Conservation (phyloP, 306 rosid genomes). For the Begonia fuchsioides region DNA sequence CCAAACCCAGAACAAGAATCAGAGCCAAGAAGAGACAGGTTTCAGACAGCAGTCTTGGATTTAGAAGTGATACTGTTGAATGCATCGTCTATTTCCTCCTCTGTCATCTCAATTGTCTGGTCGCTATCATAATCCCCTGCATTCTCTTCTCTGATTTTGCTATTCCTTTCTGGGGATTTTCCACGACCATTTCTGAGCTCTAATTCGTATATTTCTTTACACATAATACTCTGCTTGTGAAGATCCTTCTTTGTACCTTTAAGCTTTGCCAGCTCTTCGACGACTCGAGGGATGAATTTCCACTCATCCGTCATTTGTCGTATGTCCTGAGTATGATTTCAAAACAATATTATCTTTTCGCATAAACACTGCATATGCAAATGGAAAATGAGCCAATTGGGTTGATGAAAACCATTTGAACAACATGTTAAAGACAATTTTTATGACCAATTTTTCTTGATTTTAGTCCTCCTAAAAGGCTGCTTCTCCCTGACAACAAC, state of each 20-base stretch:
- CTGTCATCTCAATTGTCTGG: slow-evolving; percentile 82
- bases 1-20: too few species aligned
- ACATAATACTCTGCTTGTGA: slow-evolving; percentile 37
- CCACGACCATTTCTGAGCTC: slow-evolving; percentile 34
- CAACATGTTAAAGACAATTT: too few species aligned
- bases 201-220: slow-evolving; percentile 49
- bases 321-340: slow-evolving; percentile 32
- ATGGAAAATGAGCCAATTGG: too few species aligned
- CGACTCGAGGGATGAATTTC: slow-evolving; percentile 65
- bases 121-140: slow-evolving; percentile 57
- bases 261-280: slow-evolving; percentile 58
- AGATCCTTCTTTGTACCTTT: slow-evolving; percentile 42
- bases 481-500: too few species aligned
- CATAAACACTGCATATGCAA: too few species aligned
- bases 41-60: slow-evolving; percentile 14
- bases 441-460: too few species aligned
- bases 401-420: too few species aligned
- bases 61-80: slow-evolving; percentile 35
- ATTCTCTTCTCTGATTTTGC: slow-evolving; percentile 17
- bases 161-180: slow-evolving; percentile 12
- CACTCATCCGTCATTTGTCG: slow-evolving; percentile 48
- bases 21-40: background rate
- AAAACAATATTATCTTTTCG: too few species aligned
- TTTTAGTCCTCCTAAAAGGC: too few species aligned
- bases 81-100: slow-evolving; percentile 69